A percentile compares a stretch with the other conserved stretches of the same genome.
phyloP scores from a whole-genome alignment of 148 eudicot genomes.

The Mesembryanthemum crystallinum region DNA sequence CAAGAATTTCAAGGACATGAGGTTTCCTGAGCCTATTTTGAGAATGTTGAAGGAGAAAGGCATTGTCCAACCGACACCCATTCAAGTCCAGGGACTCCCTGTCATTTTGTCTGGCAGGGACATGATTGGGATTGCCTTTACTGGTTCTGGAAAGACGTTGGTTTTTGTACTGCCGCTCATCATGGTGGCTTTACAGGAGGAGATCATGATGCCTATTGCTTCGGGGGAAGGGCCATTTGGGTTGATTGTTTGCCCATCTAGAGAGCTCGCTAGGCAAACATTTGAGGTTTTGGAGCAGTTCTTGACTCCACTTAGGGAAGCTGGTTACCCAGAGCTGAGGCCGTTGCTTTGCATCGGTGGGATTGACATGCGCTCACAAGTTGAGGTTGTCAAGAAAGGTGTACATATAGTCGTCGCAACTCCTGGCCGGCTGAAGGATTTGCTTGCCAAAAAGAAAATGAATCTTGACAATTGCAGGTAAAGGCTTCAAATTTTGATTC shows the following conservation, averaged over 20 bases:
- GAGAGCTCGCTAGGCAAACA: slow-evolving; percentile 91
- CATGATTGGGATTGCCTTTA: slow-evolving; percentile 90
- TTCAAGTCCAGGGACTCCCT: slow-evolving; percentile 85
- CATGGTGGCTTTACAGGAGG: slow-evolving; percentile 87
- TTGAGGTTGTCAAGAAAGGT: slow-evolving; percentile 73
- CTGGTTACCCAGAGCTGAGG: slow-evolving; percentile 69
- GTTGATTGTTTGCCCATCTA: slow-evolving; percentile 74
- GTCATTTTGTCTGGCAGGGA: slow-evolving; percentile 80
- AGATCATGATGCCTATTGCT: slow-evolving; percentile 77
- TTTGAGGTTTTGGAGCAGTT: slow-evolving; percentile 75
- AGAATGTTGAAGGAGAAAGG: slow-evolving; percentile 57
- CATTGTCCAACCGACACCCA: slow-evolving; percentile 76
- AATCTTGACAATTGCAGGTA: slow-evolving; percentile 70
- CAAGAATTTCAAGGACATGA: slow-evolving; percentile 81
- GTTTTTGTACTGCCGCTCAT: slow-evolving; percentile 79
- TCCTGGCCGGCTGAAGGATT: slow-evolving; percentile 91
- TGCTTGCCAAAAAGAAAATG: slow-evolving; percentile 65
- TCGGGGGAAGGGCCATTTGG: slow-evolving; percentile 91
- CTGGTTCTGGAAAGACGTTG: slow-evolving; percentile 86
- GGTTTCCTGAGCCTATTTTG: slow-evolving; percentile 68
- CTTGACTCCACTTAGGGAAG: slow-evolving; percentile 47
- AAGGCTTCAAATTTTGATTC: background rate
- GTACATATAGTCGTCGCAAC: slow-evolving; percentile 96
- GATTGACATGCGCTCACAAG: slow-evolving; percentile 70
- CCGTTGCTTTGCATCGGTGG: slow-evolving; percentile 91